Percentiles rank a stretch among this genome's conserved stretches.
Evolutionary conservation across 2,329 filamentous ascomycete species (phyloP).

Genomic region (Fusarium secorum): DNA sequence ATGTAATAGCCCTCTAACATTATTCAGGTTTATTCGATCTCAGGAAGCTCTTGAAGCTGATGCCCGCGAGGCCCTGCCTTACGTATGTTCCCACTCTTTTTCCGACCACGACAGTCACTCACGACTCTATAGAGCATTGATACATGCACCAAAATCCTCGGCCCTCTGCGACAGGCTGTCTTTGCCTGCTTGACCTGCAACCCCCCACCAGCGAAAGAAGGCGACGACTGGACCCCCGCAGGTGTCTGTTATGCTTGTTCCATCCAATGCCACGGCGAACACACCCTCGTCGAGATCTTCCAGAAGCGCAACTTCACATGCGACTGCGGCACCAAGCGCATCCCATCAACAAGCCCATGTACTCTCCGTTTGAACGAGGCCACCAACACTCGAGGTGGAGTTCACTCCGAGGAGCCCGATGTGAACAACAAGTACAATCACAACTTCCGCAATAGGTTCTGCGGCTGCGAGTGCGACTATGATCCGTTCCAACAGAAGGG

Average conservation of each 20-base stretch:
- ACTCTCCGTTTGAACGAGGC: slow-evolving; percentile 74
- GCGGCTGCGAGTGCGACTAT: slow-evolving; percentile 87
- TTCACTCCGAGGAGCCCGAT: slow-evolving; percentile 77
- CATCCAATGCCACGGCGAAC: slow-evolving; percentile 94
- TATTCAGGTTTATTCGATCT: slow-evolving; percentile 78
- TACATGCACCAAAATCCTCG: slow-evolving; percentile 88
- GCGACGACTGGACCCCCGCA: slow-evolving; percentile 65
- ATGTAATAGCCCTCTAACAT: not conserved
- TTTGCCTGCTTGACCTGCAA: slow-evolving; percentile 96
- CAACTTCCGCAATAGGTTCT: slow-evolving; percentile 93
- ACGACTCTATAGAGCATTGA: slow-evolving; percentile 77
- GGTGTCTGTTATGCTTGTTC: slow-evolving; percentile 97
- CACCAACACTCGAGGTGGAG: slow-evolving; percentile 78
- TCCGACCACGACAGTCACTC: slow-evolving; percentile 22
- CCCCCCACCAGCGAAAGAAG: slow-evolving; percentile 71
- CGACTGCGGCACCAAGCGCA: slow-evolving; percentile 89
- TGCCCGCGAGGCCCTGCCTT: slow-evolving; percentile 92
- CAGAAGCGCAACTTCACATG: slow-evolving; percentile 94
- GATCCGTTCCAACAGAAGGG: slow-evolving; percentile 89
- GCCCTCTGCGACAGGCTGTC: slow-evolving; percentile 83
- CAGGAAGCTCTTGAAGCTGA: slow-evolving; percentile 94
- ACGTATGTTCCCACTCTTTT: slow-evolving; percentile 63
- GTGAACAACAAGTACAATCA: slow-evolving; percentile 89
- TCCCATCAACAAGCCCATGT: slow-evolving; percentile 76
- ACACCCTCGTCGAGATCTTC: slow-evolving; percentile 94